Conservation (phyloP, 2,329 filamentous ascomycete species). For the Fusarium tricinctum region DNA sequence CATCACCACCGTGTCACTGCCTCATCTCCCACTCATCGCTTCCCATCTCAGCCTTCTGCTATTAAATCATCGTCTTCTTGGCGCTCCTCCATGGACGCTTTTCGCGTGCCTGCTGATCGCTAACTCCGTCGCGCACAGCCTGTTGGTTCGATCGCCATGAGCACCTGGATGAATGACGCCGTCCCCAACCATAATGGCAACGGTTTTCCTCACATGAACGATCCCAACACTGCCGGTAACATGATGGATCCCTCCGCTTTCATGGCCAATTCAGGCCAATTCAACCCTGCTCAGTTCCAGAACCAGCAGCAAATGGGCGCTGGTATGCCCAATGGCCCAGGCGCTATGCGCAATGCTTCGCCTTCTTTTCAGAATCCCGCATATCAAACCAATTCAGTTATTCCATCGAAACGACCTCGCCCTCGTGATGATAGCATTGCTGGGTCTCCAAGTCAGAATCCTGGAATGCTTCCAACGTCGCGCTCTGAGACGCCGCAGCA, state of each 20-base stretch:
- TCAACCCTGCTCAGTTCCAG: constrained; percentile 71
- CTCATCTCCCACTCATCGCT: constrained; percentile 54
- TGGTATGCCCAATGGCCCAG: constrained; percentile 82
- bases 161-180: constrained; percentile 80
- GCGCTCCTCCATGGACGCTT: constrained; percentile 58
- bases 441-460: constrained; percentile 82
- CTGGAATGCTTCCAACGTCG: constrained; percentile 81
- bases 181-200: constrained; percentile 79
- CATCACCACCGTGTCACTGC: constrained; percentile 64
- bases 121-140: constrained; percentile 61
- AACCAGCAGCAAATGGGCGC: constrained; percentile 68
- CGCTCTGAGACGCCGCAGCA: constrained; percentile 94
- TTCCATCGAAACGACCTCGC: constrained; percentile 89
- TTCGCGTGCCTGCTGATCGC: constrained; percentile 58
- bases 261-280: constrained; percentile 71
- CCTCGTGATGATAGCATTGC: constrained; percentile 87
- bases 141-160: constrained; percentile 71
- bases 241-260: constrained; percentile 78
- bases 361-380: constrained; percentile 81
- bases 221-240: constrained; percentile 67
- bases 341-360: constrained; percentile 85
- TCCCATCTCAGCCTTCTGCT: constrained; percentile 57
- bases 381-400: constrained; percentile 87
- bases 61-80: constrained; percentile 50
- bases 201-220: constrained; percentile 75